Conservation (phyloP, 768 basidiomycete species). For the Mycena rebaudengoi region DNA sequence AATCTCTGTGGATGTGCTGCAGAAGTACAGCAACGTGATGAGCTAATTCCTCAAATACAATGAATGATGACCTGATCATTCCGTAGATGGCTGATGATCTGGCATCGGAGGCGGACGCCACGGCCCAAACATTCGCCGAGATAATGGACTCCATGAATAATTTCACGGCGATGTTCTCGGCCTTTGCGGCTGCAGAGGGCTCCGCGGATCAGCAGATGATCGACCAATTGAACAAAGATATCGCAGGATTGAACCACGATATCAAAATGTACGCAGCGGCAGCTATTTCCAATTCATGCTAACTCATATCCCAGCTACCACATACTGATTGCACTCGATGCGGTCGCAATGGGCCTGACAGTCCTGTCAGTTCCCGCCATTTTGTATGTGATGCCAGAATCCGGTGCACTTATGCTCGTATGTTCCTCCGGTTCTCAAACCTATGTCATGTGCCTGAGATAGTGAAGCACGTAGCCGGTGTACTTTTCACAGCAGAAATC, state of each 20-base stretch:
- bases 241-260: neutral
- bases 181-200: neutral
- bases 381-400: neutral
- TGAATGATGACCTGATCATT: neutral
- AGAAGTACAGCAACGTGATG: neutral
- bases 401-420: neutral
- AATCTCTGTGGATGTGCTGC: neutral
- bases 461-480: too few relatives aligned
- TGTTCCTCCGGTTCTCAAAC: neutral
- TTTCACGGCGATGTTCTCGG: neutral
- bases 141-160: slow-evolving; percentile 1
- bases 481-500: too few relatives aligned
- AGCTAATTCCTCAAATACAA: neutral
- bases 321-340: neutral
- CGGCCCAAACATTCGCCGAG: neutral
- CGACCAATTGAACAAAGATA: neutral
- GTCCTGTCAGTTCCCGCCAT: neutral
- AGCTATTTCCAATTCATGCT: neutral
- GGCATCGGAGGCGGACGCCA: neutral
- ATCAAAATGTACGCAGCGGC: neutral
- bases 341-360: neutral
- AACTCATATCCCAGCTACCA: neutral
- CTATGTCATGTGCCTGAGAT: too few relatives aligned
- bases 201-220: neutral
- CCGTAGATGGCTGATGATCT: neutral